Conservation (phyloP, 441 rosid genomes). For the Corymbia citriodora region DNA sequence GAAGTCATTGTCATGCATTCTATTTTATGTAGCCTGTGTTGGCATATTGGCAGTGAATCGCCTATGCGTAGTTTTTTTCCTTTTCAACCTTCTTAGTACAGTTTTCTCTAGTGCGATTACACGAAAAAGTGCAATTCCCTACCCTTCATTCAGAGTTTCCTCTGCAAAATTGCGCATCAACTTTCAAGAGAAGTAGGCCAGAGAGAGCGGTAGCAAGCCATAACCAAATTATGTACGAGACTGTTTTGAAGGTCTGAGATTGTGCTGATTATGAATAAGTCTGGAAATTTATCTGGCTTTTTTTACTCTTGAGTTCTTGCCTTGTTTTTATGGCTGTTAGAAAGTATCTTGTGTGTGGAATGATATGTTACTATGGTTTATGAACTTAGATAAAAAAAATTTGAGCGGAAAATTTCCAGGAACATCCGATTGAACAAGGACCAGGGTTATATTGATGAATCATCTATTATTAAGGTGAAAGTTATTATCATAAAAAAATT, state of each 20-base stretch:
- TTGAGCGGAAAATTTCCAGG: neutral
- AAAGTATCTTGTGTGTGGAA: neutral
- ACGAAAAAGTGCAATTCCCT: neutral
- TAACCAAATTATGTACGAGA: neutral
- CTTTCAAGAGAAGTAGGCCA: neutral
- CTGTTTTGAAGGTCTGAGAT: neutral
- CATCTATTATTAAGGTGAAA: neutral
- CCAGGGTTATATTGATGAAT: neutral
- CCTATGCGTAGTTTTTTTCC: neutral
- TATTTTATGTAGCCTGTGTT: neutral
- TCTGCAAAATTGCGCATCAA: neutral
- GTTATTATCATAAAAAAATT: neutral
- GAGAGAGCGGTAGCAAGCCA: neutral
- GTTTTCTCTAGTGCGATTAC: neutral
- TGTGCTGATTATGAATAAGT: neutral
- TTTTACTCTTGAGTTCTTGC: neutral
- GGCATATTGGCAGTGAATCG: neutral
- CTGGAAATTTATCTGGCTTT: neutral
- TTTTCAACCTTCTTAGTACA: neutral
- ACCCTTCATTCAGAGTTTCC: neutral
- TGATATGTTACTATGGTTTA: neutral
- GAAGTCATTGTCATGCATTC: neutral
- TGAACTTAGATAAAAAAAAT: neutral
- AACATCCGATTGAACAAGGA: neutral
- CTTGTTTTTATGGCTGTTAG: neutral